A percentile compares a stretch with the other conserved stretches of the same genome.
These are phyloP conservation scores for Ricinus communis DNA, from an alignment of 345 rosid species.

Conservation along the genomic window DNA sequence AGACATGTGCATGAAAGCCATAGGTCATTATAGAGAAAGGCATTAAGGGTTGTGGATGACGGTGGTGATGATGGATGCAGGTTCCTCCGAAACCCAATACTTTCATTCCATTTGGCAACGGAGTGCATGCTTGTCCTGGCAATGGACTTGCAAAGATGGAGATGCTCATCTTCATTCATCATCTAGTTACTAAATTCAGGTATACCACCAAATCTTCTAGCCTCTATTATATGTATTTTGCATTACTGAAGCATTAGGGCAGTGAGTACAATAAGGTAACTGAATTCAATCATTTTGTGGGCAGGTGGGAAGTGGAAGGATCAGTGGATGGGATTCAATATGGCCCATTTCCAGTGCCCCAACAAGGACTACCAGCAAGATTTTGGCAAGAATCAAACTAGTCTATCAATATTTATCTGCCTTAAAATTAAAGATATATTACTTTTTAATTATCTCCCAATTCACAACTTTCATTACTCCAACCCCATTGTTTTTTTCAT, in stretches of 20 bases:
- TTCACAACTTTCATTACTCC: too few species aligned
- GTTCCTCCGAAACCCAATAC: slow-evolving; percentile 73
- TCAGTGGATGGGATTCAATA: slow-evolving; percentile 63
- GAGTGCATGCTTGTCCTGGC: slow-evolving; percentile 95
- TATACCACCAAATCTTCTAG: slow-evolving; percentile 14
- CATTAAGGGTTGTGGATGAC: not conserved
- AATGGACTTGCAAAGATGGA: slow-evolving; percentile 91
- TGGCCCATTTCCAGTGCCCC: slow-evolving; percentile 87
- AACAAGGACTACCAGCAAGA: slow-evolving; percentile 68
- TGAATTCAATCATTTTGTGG: not conserved
- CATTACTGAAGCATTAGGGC: not conserved
- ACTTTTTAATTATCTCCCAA: not conserved
- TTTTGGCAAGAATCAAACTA: slow-evolving; percentile 44
- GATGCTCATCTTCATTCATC: slow-evolving; percentile 73
- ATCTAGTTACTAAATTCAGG: slow-evolving; percentile 70
- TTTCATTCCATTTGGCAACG: slow-evolving; percentile 90
- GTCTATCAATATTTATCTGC: slow-evolving; percentile 3
- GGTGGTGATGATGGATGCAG: slow-evolving; percentile 29
- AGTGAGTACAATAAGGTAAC: too few species aligned
- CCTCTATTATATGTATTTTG: too few species aligned
- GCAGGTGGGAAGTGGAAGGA: slow-evolving; percentile 82
- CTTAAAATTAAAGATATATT: slow-evolving; percentile 3
- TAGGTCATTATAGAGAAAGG: too few species aligned
- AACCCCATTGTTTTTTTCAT: slow-evolving; percentile 7
- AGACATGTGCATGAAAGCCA: not conserved